phyloP scores from a whole-genome alignment of 768 basidiomycete species.

The Serendipita sp. region DNA sequence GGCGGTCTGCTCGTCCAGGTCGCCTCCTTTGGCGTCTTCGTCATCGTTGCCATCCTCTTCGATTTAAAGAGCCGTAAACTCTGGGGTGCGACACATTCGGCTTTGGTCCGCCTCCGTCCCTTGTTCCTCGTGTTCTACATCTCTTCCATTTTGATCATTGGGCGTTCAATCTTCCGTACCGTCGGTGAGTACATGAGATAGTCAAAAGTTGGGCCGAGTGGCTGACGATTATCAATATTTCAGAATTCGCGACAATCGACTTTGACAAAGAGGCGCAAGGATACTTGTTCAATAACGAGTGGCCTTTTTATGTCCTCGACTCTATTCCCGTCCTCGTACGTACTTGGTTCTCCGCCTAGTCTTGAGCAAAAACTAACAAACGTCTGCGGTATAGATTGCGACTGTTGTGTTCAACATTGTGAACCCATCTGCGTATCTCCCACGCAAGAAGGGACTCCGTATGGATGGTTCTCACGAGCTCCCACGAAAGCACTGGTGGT shows the following conservation, averaged over 20 bases:
- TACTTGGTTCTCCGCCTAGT: neutral
- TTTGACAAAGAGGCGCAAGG: neutral
- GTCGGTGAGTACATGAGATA: neutral
- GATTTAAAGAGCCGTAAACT: neutral
- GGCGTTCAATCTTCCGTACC: constrained; percentile 3
- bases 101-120: neutral
- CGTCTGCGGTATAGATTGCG: neutral
- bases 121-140: constrained; percentile 3
- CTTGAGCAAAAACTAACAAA: neutral
- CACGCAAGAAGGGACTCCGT: constrained; percentile 2
- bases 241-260: constrained; percentile 8
- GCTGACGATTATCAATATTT: neutral
- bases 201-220: neutral
- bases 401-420: neutral
- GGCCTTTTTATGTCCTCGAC: constrained; percentile 7
- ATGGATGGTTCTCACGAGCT: constrained; percentile 3
- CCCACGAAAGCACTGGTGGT: neutral
- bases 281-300: constrained; percentile 5
- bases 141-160: constrained; percentile 2
- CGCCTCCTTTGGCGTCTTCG: constrained; percentile 2
- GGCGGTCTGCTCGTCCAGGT: constrained; percentile 2
- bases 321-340: constrained; percentile 3
- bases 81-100: neutral
- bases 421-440: neutral
- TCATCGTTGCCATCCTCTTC: constrained; percentile 4